Evolutionary conservation across 2,329 filamentous ascomycete genomes (phyloP), one percentile per base, ranked within the genome.

Genomic region (Acrocalymma vagum): DNA sequence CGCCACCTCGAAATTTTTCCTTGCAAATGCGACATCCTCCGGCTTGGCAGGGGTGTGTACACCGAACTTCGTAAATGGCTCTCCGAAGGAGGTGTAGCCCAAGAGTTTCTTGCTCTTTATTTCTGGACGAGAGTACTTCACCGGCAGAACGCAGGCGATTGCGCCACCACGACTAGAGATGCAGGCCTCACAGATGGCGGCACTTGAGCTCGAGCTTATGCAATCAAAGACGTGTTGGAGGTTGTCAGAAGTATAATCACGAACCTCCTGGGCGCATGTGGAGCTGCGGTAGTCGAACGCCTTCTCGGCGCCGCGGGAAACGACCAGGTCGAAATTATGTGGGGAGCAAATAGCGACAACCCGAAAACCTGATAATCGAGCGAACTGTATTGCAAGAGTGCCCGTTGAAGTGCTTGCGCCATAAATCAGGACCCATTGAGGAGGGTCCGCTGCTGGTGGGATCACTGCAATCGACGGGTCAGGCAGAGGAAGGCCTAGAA

Each of bases 401-500:
- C 77, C 77, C 3, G 72, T 77, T 14, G 74, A 75, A 3, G 72
- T 75, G 39, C 69, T 73, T 7, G 74, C 76, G 22, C 75, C 76
- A 52, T 78, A 78, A 31, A 79, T 32, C 7, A 26, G 64, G 63
- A 29, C n/a, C 3, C 39, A 29, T 41, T 71, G 17, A 79, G 55
- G 14, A 78, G 46, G 3, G 71, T 63, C 15, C 64, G 54, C 11
- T 59, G 54, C 15, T 67, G 58, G 37, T 5, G 74, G 68, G 7
- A 36, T 21, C 14, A 36, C 33, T 24, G 35, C 31, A 67, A 40
- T 18, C 22, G n/a, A n/a, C n/a, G n/a, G 20, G n/a, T 6, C 17
- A 2, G 81, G 81, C 14, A 79, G 62, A 3, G 70, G 66, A 18
- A 76, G 49, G n/a, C 51, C 48, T 38, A 74, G 57, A 20, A 31